Conservation (phyloP, 2,329 filamentous ascomycete genomes). For the Ophiostoma sp. region DNA sequence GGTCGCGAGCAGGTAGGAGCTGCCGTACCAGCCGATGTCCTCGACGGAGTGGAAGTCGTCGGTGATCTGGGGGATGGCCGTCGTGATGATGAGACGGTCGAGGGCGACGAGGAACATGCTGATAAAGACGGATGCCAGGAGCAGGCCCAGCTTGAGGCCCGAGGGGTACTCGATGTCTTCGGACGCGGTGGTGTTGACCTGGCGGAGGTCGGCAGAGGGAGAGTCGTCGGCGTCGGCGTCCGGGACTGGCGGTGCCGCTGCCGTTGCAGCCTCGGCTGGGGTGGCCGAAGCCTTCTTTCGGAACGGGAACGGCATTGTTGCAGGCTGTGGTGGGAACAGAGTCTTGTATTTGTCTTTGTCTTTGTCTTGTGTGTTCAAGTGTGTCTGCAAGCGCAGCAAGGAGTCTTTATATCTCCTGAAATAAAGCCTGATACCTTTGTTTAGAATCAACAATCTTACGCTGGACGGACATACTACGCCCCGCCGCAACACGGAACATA, state of each 20-base stretch:
- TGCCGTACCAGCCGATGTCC: slow-evolving; percentile 28
- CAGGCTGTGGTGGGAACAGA: background rate
- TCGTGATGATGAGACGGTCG: slow-evolving; percentile 32
- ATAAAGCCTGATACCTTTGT: no score
- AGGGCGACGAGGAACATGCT: slow-evolving; percentile 39
- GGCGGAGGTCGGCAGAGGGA: slow-evolving; percentile 24
- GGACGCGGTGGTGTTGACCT: slow-evolving; percentile 26
- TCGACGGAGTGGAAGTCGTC: slow-evolving; percentile 25
- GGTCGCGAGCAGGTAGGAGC: slow-evolving; percentile 25
- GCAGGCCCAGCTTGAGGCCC: slow-evolving; percentile 31
- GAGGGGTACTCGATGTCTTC: slow-evolving; percentile 34
- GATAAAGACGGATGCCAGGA: slow-evolving; percentile 35
- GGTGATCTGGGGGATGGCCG: slow-evolving; percentile 26
- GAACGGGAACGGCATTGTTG: background rate
- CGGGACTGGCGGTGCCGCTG: background rate
- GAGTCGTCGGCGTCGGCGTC: slow-evolving; percentile 12
- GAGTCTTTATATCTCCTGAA: no score
- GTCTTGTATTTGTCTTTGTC: background rate
- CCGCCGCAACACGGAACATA: background rate
- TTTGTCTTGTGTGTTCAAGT: background rate
- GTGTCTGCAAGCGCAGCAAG: no score
- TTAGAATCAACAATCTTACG: background rate
- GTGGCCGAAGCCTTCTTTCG: background rate
- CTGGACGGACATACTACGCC: background rate
- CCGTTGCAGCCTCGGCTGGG: background rate